phyloP scores from a whole-genome alignment of 1,284 basidiomycete genomes.

The Ustilago xerochloae region DNA sequence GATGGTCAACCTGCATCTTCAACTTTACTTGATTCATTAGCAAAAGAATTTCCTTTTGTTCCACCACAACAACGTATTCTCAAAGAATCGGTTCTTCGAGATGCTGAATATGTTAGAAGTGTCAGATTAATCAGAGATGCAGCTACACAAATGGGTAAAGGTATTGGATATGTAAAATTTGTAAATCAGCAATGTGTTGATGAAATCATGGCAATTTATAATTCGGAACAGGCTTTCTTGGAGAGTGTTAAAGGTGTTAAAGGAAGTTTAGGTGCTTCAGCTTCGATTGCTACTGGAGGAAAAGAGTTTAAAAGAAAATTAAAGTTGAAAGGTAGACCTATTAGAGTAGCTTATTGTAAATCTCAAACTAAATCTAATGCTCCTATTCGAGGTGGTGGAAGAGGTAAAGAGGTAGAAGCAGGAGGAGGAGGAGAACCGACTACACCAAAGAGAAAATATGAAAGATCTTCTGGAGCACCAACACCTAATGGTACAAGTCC shows the following conservation, averaged over 20 bases:
- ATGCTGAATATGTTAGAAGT: conserved; percentile 78
- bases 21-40: conserved; percentile 18
- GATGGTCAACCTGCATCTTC: conserved; percentile 33
- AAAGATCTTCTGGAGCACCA: conserved; percentile 59
- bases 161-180: conserved; percentile 94
- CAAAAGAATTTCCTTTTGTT: conserved; percentile 36
- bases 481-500: conserved; percentile 65
- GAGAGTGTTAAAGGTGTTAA: conserved; percentile 37
- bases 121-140: conserved; percentile 90
- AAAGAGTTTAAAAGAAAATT: conserved; percentile 61
- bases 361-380: conserved; percentile 32
- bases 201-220: conserved; percentile 62
- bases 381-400: background rate
- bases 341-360: conserved; percentile 65
- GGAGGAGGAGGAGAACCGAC: conserved; percentile 12
- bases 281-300: conserved; percentile 44
- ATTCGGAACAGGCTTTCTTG: conserved; percentile 62
- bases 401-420: too few species aligned
- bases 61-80: conserved; percentile 21
- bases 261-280: conserved; percentile 38
- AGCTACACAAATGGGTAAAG: conserved; percentile 95
- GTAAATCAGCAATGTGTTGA: conserved; percentile 73
- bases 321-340: conserved; percentile 60
- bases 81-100: conserved; percentile 29
- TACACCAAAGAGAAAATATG: conserved; percentile 41